Percentiles rank a stretch among this genome's conserved stretches.
Evolutionary conservation across 2,329 filamentous ascomycete genomes (phyloP).

Genomic region (Aspergillus oerlinghausenensis): DNA sequence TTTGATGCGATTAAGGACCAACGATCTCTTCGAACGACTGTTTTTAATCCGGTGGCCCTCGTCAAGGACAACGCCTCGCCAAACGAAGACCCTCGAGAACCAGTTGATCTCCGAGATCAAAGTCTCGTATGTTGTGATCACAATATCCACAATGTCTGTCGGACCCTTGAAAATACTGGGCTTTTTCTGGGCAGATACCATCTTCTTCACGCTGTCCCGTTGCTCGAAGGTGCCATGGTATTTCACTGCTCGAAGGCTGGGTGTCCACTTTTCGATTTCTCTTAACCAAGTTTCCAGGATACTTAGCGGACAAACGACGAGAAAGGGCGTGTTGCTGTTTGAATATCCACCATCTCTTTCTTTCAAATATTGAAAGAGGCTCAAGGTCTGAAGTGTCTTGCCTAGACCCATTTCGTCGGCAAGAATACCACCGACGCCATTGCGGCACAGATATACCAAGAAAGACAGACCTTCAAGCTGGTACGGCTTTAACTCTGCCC

Average conservation of each 20-base stretch:
- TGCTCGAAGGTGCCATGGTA: slow-evolving; percentile 46
- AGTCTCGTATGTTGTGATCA: slow-evolving; percentile 50
- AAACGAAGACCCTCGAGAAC: slow-evolving; percentile 49
- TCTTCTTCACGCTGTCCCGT: slow-evolving; percentile 26
- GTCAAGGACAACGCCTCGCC: slow-evolving; percentile 51
- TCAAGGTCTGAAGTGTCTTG: slow-evolving; percentile 23
- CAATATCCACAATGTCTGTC: slow-evolving; percentile 27
- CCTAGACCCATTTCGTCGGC: slow-evolving; percentile 31
- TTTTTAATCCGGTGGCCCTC: slow-evolving; percentile 54
- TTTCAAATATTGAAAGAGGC: slow-evolving; percentile 47
- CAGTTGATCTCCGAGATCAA: slow-evolving; percentile 44
- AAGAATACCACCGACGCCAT: slow-evolving; percentile 23
- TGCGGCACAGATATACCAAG: slow-evolving; percentile 35
- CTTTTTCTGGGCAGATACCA: slow-evolving; percentile 6
- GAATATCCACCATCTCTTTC: slow-evolving; percentile 26
- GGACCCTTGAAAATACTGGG: background rate
- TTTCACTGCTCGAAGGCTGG: slow-evolving; percentile 40
- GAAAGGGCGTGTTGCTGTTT: slow-evolving; percentile 12
- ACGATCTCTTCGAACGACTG: slow-evolving; percentile 41
- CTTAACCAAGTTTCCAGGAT: slow-evolving; percentile 48
- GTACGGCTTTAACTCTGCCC: slow-evolving; percentile 49
- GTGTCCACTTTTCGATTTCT: slow-evolving; percentile 46
- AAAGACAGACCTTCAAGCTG: slow-evolving; percentile 50
- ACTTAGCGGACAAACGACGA: slow-evolving; percentile 49
- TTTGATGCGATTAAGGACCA: slow-evolving; percentile 39